phyloP scores from a whole-genome alignment of 352 stramenopile species.

The Pythium pyrilobum region DNA sequence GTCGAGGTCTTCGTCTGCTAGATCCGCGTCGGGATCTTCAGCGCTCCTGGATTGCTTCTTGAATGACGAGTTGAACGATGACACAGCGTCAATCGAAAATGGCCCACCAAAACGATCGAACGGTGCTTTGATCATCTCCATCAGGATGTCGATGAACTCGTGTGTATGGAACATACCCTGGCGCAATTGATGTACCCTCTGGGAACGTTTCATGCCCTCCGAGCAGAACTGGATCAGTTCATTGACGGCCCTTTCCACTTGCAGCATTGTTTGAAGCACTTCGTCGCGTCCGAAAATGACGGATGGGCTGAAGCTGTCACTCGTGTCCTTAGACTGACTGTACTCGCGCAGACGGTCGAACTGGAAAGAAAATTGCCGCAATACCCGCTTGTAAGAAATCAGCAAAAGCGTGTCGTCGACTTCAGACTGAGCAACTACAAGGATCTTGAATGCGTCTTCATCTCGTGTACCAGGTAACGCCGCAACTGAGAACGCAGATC shows the following conservation, averaged over 20 bases:
- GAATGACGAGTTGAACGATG: constrained; percentile 43
- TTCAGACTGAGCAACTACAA: constrained; percentile 38
- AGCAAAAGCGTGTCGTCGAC: constrained; percentile 55
- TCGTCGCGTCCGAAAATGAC: too few relatives aligned
- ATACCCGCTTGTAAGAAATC: constrained; percentile 45
- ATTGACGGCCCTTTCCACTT: constrained; percentile 34
- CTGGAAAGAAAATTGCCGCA: constrained; percentile 31
- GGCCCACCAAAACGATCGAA: constrained; percentile 55
- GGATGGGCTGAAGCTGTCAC: too few relatives aligned
- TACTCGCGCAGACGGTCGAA: constrained; percentile 35
- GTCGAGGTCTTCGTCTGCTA: neutral
- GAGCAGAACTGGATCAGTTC: constrained; percentile 48
- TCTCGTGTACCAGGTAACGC: constrained; percentile 45
- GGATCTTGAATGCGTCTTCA: constrained; percentile 67
- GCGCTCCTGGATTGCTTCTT: constrained; percentile 12
- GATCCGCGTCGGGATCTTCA: constrained; percentile 10
- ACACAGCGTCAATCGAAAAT: constrained; percentile 53
- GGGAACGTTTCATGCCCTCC: constrained; percentile 22
- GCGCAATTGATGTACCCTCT: constrained; percentile 24
- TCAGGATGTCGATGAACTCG: constrained; percentile 53
- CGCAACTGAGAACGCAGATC: constrained; percentile 39
- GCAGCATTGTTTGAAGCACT: too few relatives aligned
- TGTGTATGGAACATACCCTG: constrained; percentile 56
- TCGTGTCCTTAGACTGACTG: too few relatives aligned
- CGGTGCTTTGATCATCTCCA: constrained; percentile 60